phyloP scores from a whole-genome alignment of 169 alveolate genomes.

The Pseudocohnilembus persalinus region DNA sequence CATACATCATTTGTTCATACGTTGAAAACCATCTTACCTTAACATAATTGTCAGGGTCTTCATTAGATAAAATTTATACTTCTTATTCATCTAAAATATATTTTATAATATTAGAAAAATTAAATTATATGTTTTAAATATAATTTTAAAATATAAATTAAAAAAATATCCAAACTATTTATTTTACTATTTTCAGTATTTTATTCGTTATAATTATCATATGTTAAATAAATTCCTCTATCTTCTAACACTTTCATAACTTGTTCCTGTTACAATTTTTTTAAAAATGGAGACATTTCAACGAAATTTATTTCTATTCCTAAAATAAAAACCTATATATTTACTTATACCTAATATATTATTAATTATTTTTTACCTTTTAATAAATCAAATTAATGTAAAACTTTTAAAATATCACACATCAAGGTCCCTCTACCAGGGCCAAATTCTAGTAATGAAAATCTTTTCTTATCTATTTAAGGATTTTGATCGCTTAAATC shows the following conservation, averaged over 20 bases:
- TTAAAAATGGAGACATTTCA: constrained; percentile 57
- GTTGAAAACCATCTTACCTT: constrained; percentile 37
- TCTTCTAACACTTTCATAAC: constrained; percentile 34
- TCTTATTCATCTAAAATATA: background rate
- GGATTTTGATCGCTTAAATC: constrained; percentile 20
- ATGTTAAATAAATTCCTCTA: constrained; percentile 35
- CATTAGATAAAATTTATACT: constrained; percentile 29
- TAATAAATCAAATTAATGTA: constrained; percentile 19
- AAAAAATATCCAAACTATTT: too few relatives aligned
- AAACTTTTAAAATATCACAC: constrained; percentile 68
- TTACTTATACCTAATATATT: too few relatives aligned
- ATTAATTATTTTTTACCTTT: constrained; percentile 10
- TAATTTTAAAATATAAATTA: too few relatives aligned
- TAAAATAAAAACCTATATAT: too few relatives aligned
- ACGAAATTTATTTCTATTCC: constrained; percentile 49
- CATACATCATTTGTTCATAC: constrained; percentile 42
- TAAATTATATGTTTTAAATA: too few relatives aligned
- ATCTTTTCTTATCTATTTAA: constrained; percentile 19
- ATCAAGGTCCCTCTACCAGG: constrained; percentile 79
- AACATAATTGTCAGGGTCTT: constrained; percentile 6
- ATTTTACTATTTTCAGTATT: background rate
- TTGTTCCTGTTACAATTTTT: constrained; percentile 53
- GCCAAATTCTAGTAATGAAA: constrained; percentile 68
- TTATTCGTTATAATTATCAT: constrained; percentile 23
- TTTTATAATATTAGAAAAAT: too few relatives aligned